A percentile compares a stretch with the other conserved stretches of the same genome.
Evolutionary conservation across 2,329 filamentous ascomycete species (phyloP).

Genomic region (Fusarium kyushuense): DNA sequence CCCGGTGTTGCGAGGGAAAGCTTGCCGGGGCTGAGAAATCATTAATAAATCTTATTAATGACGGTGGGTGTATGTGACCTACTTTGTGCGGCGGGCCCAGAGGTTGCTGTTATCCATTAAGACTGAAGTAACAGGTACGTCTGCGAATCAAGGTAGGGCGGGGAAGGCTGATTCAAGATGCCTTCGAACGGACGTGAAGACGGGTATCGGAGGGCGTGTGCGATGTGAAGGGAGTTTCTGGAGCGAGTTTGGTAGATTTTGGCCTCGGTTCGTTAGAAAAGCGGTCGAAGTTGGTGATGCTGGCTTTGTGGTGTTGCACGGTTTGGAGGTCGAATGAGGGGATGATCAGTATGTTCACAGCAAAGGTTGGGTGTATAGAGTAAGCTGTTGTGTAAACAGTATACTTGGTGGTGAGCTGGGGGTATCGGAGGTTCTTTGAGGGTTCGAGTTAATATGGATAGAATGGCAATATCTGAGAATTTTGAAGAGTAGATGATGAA

Average conservation of each 20-base stretch:
- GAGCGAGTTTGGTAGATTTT: not conserved
- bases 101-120: conserved; percentile 68
- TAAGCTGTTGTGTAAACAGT: conserved; percentile 13
- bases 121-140: conserved; percentile 49
- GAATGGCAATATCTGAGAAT: conserved; percentile 2
- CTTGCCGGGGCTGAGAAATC: conserved; percentile 77
- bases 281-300: conserved; percentile 35
- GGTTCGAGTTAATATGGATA: not conserved
- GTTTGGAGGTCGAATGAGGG: conserved; percentile 37
- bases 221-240: conserved; percentile 7
- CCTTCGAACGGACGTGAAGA: conserved; percentile 28
- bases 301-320: conserved; percentile 32
- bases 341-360: conserved; percentile 34
- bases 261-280: conserved; percentile 6
- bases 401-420: not conserved
- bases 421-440: conserved; percentile 24
- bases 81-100: conserved; percentile 90
- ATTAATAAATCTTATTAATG: conserved; percentile 30
- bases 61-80: conserved; percentile 53
- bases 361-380: conserved; percentile 7
- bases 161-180: conserved; percentile 43
- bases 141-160: conserved; percentile 42
- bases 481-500: conserved; percentile 18
- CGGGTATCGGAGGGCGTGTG: conserved; percentile 12
- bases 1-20: conserved; percentile 86